A percentile compares a stretch with the other conserved stretches of the same genome.
phyloP scores from a whole-genome alignment of 805 yeast species.

The Ogataea chonburiensis region DNA sequence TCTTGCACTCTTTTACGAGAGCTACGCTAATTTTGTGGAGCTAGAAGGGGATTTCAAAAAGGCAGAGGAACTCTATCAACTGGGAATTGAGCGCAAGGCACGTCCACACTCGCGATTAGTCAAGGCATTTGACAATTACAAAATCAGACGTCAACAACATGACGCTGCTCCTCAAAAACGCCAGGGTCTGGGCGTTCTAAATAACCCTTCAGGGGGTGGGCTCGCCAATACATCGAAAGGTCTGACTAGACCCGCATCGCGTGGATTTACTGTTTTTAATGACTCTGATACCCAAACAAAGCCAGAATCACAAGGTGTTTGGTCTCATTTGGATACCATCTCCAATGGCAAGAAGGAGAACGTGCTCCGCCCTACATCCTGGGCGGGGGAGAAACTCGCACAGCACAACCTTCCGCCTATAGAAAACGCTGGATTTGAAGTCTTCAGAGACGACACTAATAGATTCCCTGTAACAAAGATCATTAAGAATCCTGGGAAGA shows the following conservation, averaged over 20 bases:
- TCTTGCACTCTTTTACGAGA: conserved; percentile 74
- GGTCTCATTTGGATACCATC: conserved; percentile 52
- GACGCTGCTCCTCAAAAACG: conserved; percentile 5
- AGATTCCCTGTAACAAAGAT: conserved; percentile 47
- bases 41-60: conserved; percentile 43
- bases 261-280: conserved; percentile 21
- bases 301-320: conserved; percentile 29
- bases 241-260: conserved; percentile 16
- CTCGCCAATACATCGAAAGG: conserved; percentile 12
- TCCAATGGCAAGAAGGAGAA: conserved; percentile 64
- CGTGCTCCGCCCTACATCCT: conserved; percentile 47
- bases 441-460: conserved; percentile 39
- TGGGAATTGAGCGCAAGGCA: conserved; percentile 61
- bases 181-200: conserved; percentile 11
- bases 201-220: conserved; percentile 29
- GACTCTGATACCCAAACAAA: conserved; percentile 1
- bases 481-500: conserved; percentile 55
- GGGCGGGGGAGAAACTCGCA: conserved; percentile 62
- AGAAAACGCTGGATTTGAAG: conserved; percentile 26
- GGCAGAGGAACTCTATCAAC: conserved; percentile 57
- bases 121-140: conserved; percentile 45
- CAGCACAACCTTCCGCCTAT: conserved; percentile 34
- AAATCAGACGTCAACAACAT: conserved; percentile 34
- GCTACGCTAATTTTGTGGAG: conserved; percentile 67
- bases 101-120: conserved; percentile 56